A percentile compares a stretch with the other conserved stretches of the same genome.
phyloP scores from a whole-genome alignment of 2,329 filamentous ascomycete genomes.

The Scytalidium lignicola region DNA sequence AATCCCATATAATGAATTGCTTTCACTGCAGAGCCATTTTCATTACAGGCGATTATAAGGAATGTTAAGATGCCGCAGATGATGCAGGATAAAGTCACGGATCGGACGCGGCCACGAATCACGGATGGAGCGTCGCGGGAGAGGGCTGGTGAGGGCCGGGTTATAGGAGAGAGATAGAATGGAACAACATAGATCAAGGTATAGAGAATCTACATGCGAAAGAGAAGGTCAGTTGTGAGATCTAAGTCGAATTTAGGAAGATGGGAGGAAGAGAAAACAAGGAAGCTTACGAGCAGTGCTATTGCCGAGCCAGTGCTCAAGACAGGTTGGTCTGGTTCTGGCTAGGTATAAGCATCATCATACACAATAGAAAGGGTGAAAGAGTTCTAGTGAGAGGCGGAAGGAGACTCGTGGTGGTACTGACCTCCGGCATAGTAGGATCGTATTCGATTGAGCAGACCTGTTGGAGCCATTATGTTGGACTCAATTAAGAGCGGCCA shows the following conservation, averaged over 20 bases:
- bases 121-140: conserved; percentile 85
- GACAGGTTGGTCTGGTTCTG: conserved; percentile 21
- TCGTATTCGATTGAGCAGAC: conserved; percentile 19
- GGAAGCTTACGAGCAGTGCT: conserved; percentile 17
- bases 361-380: too few species aligned
- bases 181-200: conserved; percentile 87
- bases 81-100: conserved; percentile 71
- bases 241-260: too few species aligned
- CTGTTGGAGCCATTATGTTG: conserved; percentile 21
- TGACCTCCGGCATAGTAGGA: conserved; percentile 18
- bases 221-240: background rate
- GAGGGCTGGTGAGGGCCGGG: conserved; percentile 71
- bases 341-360: conserved; percentile 1
- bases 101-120: conserved; percentile 79
- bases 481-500: background rate
- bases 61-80: conserved; percentile 63
- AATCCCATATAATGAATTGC: conserved; percentile 70
- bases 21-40: conserved; percentile 43
- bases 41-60: conserved; percentile 54
- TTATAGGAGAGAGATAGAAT: conserved; percentile 77
- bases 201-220: conserved; percentile 58
- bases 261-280: background rate
- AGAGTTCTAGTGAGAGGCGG: too few species aligned
- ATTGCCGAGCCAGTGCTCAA: conserved; percentile 20
- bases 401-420: background rate